A percentile compares a stretch with the other conserved stretches of the same genome.
These are phyloP conservation scores for Exidia glandulosa DNA, from an alignment of 768 basidiomycete species.

Conservation along the genomic window DNA sequence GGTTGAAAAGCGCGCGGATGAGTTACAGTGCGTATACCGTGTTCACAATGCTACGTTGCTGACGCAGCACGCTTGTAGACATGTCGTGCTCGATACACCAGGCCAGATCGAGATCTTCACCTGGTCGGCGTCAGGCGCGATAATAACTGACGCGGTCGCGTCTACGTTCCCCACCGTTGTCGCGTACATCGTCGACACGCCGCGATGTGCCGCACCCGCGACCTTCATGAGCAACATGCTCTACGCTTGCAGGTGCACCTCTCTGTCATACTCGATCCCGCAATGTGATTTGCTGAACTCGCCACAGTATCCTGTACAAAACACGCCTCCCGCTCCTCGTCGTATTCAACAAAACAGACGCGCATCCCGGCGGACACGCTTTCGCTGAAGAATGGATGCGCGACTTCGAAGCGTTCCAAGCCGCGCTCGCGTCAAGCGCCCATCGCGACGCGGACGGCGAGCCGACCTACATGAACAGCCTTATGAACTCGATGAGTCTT, in stretches of 20 bases:
- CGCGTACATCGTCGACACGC: conserved; percentile 97
- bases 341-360: no score
- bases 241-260: conserved; percentile 98
- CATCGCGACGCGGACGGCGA: conserved; percentile 69
- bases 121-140: conserved; percentile 97
- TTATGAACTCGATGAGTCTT: conserved; percentile 98
- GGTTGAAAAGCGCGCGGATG: conserved; percentile 83
- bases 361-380: no score
- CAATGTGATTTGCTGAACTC: not conserved
- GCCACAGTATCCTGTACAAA: no score
- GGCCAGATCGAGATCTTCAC: conserved; percentile 99
- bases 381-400: no score
- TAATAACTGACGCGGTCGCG: conserved; percentile 95
- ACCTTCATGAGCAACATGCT: no score
- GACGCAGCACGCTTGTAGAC: conserved; percentile 51
- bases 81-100: conserved; percentile 92
- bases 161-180: no score
- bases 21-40: conserved; percentile 65
- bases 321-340: no score
- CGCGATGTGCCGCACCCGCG: conserved; percentile 85
- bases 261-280: conserved; percentile 12
- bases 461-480: no score
- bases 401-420: conserved; percentile 85
- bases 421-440: conserved; percentile 60
- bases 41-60: no score